These are phyloP conservation scores for Colletotrichum costaricense DNA, from an alignment of 2,329 filamentous ascomycete species.

Conservation along the genomic window DNA sequence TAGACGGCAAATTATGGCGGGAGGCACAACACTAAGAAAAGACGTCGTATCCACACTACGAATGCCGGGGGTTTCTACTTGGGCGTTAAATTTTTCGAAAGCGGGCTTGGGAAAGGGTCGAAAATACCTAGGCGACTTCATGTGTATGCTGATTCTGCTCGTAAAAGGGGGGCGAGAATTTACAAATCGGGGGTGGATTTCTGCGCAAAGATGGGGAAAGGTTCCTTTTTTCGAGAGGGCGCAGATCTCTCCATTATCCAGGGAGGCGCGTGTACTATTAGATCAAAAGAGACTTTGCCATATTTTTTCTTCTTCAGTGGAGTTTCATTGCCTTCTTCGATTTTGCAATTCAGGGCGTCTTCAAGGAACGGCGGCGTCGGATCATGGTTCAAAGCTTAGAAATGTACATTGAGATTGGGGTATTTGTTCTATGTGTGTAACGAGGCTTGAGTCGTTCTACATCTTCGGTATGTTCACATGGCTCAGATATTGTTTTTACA, in stretches of 20 bases:
- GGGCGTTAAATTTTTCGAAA: background rate
- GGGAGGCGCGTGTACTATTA: background rate
- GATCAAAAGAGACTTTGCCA: background rate
- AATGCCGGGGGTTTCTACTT: background rate
- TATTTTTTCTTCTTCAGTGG: background rate
- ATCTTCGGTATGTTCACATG: background rate
- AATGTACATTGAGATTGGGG: background rate
- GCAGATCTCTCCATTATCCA: background rate
- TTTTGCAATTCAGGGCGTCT: background rate
- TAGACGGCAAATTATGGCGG: background rate
- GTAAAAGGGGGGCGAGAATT: background rate
- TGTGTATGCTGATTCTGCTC: background rate
- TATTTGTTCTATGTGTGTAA: background rate
- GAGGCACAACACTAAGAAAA: background rate
- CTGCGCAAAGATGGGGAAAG: background rate
- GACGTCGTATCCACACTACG: background rate
- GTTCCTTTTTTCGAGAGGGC: background rate
- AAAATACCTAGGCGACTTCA: constrained; percentile 5
- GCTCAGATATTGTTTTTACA: background rate
- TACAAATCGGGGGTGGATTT: background rate
- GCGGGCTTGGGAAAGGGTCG: background rate
- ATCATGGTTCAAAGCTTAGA: background rate
- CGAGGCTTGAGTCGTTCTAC: background rate
- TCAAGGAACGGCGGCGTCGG: background rate
- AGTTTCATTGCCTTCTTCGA: background rate